Evolutionary conservation across 2,329 filamentous ascomycete species (phyloP).

Genomic region (Sarocladiaceae sp.): DNA sequence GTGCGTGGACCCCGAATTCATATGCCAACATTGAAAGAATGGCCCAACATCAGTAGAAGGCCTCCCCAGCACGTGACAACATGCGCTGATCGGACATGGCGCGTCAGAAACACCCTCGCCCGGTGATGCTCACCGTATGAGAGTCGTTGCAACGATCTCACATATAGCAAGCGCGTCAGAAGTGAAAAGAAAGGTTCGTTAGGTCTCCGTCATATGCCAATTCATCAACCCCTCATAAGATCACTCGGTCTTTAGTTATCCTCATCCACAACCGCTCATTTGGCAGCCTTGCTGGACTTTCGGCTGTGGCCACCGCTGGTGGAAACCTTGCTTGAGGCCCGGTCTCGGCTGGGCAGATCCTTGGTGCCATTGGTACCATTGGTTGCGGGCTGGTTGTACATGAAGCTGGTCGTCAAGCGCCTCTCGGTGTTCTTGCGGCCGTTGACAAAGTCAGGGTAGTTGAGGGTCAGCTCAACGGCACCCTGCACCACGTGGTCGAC

Average conservation of each 20-base stretch:
- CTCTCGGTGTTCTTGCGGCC: conserved; percentile 53
- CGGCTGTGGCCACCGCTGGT: conserved; percentile 23
- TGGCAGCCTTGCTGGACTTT: conserved; percentile 27
- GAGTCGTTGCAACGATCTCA: too few relatives aligned
- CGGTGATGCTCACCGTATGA: too few relatives aligned
- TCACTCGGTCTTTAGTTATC: not conserved
- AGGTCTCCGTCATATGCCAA: conserved; percentile 4
- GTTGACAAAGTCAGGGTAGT: conserved; percentile 97
- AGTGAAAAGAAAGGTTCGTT: too few relatives aligned
- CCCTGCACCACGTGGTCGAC: conserved; percentile 86
- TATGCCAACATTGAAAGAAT: too few relatives aligned
- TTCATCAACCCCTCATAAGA: conserved; percentile 3
- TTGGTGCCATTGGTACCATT: conserved; percentile 20
- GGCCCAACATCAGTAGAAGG: too few relatives aligned
- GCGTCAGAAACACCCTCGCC: too few relatives aligned
- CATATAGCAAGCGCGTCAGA: too few relatives aligned
- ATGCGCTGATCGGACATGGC: too few relatives aligned
- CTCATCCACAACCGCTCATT: conserved; percentile 17
- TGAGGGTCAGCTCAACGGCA: conserved; percentile 84
- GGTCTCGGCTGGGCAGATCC: conserved; percentile 31
- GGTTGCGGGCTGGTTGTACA: conserved; percentile 28
- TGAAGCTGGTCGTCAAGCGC: conserved; percentile 39
- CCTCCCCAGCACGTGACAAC: too few relatives aligned
- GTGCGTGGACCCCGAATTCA: too few relatives aligned
- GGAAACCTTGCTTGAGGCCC: conserved; percentile 17